phyloP scores from a whole-genome alignment of 352 stramenopile genomes.

The Globisporangium solare region DNA sequence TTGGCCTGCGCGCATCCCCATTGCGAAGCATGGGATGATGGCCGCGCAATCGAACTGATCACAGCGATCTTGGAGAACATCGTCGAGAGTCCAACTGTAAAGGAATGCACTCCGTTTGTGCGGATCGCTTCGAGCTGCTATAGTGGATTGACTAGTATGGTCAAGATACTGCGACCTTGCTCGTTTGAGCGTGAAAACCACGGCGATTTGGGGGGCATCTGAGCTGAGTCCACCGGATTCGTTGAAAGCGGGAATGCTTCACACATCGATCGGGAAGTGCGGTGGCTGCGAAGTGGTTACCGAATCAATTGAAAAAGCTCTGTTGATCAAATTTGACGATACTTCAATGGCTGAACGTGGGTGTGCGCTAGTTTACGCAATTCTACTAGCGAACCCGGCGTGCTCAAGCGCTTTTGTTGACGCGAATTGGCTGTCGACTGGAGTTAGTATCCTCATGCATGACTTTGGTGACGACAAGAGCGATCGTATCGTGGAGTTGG shows the following conservation, averaged over 20 bases:
- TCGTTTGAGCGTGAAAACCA: neutral
- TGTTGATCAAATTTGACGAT: constrained; percentile 11
- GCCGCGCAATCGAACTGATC: constrained; percentile 16
- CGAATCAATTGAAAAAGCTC: constrained; percentile 18
- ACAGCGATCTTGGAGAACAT: constrained; percentile 19
- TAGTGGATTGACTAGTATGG: constrained; percentile 20
- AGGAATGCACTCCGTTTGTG: constrained; percentile 20
- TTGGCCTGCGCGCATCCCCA: constrained; percentile 19
- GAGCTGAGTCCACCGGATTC: neutral
- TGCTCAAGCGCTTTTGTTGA: constrained; percentile 1
- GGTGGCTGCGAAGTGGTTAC: constrained; percentile 17
- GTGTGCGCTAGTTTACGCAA: constrained; percentile 13
- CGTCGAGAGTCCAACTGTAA: constrained; percentile 20
- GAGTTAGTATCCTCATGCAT: constrained; percentile 2
- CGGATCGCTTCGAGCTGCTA: constrained; percentile 30
- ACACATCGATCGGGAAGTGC: constrained; percentile 8
- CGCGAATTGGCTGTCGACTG: constrained; percentile 7
- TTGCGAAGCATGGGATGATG: constrained; percentile 10
- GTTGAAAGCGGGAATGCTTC: neutral
- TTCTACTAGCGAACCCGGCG: neutral
- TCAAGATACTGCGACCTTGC: constrained; percentile 3
- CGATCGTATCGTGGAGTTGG: neutral
- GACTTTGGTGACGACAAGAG: neutral
- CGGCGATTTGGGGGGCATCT: too few species aligned
- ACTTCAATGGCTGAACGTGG: constrained; percentile 10